Evolutionary conservation across 495 filamentous ascomycete genomes (phyloP), one percentile per base, ranked within the genome.

Genomic region (Tirmania nivea): DNA sequence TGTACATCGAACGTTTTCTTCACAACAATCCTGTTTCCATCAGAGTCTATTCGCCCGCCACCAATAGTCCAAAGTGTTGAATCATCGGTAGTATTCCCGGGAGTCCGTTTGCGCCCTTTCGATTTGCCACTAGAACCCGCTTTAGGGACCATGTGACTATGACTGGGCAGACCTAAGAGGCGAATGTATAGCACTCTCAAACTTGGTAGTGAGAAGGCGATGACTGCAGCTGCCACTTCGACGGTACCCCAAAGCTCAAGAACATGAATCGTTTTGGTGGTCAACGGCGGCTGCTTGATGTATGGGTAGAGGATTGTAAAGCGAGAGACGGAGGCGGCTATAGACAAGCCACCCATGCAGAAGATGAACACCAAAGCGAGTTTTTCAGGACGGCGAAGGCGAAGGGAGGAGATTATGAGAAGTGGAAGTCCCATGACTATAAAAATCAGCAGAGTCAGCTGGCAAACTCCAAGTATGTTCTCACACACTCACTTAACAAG

Each of bases 391-490:
- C 48, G 10, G 11, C 34, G 54, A 14, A 55, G 54, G 11, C 50
- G 48, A 12, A 55, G 54, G 8, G 54, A 50, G 16, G 54, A 50
- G 54, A 55, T 49, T 9, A 55, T 55, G 17, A 55, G 36, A 21
- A 55, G 48, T 34, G 54, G 54, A 21, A 55, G 47, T n/a, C 49
- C 21, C 10, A 55, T 20, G n/a, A 55, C 54, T 55, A n/a, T 8
- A 34, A 17, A 34, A 17, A 10, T 11, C 9, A 48, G 34, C 21
- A 54, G 19, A 21, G 35, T 17, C 2, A 54, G 42, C 20, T 35
- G 34, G 35, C 12, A 16, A 10, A 21, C 10, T 10, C 2, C 17
- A n/a, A 42, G 8, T 19, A 34, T 20, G 21, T 35, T 9, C 10
- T 10, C 11, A 21, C 11, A 20, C 49, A 55, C 53, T 48, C 10